A percentile compares a stretch with the other conserved stretches of the same genome.
These are phyloP conservation scores for Epichloe gansuensis DNA, from an alignment of 2,329 filamentous ascomycete genomes.

Conservation along the genomic window DNA sequence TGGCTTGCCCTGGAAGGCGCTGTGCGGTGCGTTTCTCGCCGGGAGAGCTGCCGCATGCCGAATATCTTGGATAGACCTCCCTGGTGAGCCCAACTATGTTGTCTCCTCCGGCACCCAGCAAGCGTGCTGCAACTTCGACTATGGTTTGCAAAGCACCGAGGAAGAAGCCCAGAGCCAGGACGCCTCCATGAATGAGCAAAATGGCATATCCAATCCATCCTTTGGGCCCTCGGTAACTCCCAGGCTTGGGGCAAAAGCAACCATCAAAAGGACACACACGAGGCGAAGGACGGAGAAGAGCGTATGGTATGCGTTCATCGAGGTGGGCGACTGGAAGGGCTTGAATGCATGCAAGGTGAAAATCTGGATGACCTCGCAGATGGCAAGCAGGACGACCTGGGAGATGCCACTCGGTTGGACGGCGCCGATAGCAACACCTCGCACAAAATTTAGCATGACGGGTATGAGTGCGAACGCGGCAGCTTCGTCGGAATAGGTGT, in stretches of 20 bases:
- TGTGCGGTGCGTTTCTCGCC: constrained; percentile 52
- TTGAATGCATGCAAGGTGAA: constrained; percentile 80
- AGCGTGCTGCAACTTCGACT: constrained; percentile 73
- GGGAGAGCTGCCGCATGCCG: constrained; percentile 77
- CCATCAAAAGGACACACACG: constrained; percentile 61
- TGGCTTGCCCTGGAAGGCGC: constrained; percentile 66
- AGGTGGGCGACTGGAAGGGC: constrained; percentile 81
- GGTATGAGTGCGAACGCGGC: constrained; percentile 84
- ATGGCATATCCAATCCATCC: constrained; percentile 96
- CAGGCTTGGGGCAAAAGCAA: constrained; percentile 75
- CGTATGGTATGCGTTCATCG: constrained; percentile 93
- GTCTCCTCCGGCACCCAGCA: constrained; percentile 73
- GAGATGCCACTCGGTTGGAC: constrained; percentile 88
- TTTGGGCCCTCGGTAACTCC: constrained; percentile 65
- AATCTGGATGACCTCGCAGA: constrained; percentile 86
- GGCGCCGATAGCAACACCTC: constrained; percentile 83
- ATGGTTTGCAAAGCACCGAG: constrained; percentile 84
- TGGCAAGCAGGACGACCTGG: constrained; percentile 81
- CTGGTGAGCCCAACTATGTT: constrained; percentile 55
- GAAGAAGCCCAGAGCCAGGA: constrained; percentile 85
- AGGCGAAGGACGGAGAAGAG: constrained; percentile 72
- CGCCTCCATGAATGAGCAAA: constrained; percentile 69
- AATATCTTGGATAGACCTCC: constrained; percentile 81
- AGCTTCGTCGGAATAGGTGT: constrained; percentile 90
- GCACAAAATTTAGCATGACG: constrained; percentile 70